Conservation (phyloP, 2,329 filamentous ascomycete genomes). For the Aspergillus luchuensis region DNA sequence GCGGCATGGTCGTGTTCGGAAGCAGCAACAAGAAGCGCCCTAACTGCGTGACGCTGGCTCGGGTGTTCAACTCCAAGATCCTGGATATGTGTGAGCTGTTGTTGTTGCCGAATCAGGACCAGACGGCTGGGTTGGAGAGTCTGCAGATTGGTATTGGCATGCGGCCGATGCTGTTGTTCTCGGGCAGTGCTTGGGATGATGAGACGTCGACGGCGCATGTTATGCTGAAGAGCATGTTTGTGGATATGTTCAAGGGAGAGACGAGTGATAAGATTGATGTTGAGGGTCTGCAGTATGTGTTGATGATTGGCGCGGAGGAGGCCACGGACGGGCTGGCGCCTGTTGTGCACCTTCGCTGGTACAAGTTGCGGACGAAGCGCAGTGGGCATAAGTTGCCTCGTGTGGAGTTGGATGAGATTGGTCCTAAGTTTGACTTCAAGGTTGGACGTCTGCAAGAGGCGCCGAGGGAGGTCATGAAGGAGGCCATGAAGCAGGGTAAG, state of each 20-base stretch:
- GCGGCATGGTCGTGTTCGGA: conserved; percentile 80
- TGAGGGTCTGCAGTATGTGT: conserved; percentile 87
- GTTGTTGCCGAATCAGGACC: conserved; percentile 68
- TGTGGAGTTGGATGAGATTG: conserved; percentile 93
- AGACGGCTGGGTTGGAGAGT: conserved; percentile 55
- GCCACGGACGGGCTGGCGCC: conserved; percentile 44
- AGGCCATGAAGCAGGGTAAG: conserved; percentile 84
- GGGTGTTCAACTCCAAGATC: conserved; percentile 82
- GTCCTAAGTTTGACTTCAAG: conserved; percentile 88
- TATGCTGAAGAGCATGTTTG: conserved; percentile 80
- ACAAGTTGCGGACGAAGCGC: conserved; percentile 82
- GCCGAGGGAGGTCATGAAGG: conserved; percentile 78
- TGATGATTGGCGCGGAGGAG: conserved; percentile 78
- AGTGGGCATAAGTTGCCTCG: conserved; percentile 84
- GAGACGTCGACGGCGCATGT: conserved; percentile 78
- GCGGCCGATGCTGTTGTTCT: conserved; percentile 89
- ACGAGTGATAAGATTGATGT: conserved; percentile 83
- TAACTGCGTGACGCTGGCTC: conserved; percentile 78
- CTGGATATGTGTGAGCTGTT: conserved; percentile 94
- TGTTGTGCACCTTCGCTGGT: conserved; percentile 70
- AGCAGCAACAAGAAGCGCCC: conserved; percentile 93
- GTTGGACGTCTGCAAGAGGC: conserved; percentile 79
- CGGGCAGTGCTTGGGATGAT: conserved; percentile 83
- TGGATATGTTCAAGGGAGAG: conserved; percentile 89
- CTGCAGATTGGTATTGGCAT: conserved; percentile 69